These are phyloP conservation scores for Wickerhamomyces sp. DNA, from an alignment of 1,139 yeast species.

Conservation along the genomic window DNA sequence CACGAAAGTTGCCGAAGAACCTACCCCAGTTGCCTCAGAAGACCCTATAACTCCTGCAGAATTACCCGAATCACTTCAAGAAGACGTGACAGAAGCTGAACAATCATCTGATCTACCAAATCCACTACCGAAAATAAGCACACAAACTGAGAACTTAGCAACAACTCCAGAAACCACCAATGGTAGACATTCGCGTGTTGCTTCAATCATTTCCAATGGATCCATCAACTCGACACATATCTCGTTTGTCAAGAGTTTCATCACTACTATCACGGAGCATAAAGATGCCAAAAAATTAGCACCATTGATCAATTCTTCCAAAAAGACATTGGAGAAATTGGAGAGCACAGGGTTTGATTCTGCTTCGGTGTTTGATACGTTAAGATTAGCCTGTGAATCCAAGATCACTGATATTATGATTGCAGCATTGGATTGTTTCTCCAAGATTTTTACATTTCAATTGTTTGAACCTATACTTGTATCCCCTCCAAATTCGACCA, in stretches of 20 bases:
- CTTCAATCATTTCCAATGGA: constrained; percentile 15
- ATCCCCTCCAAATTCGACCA: constrained; percentile 34
- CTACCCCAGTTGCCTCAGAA: too few relatives aligned
- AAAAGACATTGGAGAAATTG: constrained; percentile 36
- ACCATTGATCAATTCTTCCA: constrained; percentile 35
- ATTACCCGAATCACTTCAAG: constrained; percentile 9
- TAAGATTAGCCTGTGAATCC: constrained; percentile 54
- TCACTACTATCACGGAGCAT: constrained; percentile 40
- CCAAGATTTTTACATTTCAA: constrained; percentile 61
- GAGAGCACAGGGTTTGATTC: constrained; percentile 37
- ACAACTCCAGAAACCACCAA: not conserved
- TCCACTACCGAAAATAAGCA: constrained; percentile 17
- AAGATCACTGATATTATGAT: constrained; percentile 47
- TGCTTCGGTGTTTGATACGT: constrained; percentile 51
- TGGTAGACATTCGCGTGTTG: constrained; percentile 17
- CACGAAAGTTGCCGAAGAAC: not conserved
- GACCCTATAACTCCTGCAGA: not conserved
- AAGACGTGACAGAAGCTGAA: constrained; percentile 16
- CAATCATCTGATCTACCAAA: constrained; percentile 11
- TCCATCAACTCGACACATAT: constrained; percentile 17
- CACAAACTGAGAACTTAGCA: not conserved
- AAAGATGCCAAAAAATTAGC: constrained; percentile 47
- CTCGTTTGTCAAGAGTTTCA: constrained; percentile 40
- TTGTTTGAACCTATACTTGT: constrained; percentile 47
- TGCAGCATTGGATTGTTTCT: constrained; percentile 57